These are phyloP conservation scores for Marvania coccoides DNA, from an alignment of 139 green algal genomes.

Conservation along the genomic window DNA sequence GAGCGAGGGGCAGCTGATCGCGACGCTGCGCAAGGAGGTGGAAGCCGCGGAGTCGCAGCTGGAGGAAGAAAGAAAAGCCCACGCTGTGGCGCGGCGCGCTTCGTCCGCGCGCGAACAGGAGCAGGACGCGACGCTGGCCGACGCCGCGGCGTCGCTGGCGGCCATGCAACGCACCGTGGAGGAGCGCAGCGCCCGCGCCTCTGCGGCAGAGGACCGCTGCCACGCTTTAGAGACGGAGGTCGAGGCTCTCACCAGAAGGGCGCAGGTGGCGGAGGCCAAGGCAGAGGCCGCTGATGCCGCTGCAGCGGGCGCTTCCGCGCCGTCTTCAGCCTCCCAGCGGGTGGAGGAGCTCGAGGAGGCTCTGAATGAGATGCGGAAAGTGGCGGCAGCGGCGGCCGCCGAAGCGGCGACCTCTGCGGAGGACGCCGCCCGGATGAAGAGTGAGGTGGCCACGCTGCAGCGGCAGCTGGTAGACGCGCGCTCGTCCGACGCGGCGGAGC, in stretches of 20 bases:
- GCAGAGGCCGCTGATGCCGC: not conserved
- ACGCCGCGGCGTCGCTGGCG: constrained; percentile 34
- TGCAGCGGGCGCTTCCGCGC: not conserved
- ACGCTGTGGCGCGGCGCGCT: constrained; percentile 15
- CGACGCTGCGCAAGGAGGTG: constrained; percentile 46
- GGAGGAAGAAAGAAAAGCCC: constrained; percentile 47
- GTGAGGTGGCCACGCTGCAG: constrained; percentile 22
- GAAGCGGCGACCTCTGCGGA: constrained; percentile 16
- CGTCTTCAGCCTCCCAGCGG: constrained; percentile 7
- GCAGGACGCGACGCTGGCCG: constrained; percentile 41
- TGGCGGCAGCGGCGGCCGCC: constrained; percentile 1
- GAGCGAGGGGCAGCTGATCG: constrained; percentile 29
- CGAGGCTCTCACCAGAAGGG: constrained; percentile 6
- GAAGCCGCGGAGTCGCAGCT: constrained; percentile 39
- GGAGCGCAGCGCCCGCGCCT: constrained; percentile 13
- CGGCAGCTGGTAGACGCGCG: constrained; percentile 10
- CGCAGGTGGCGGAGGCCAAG: constrained; percentile 1
- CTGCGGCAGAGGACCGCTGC: constrained; percentile 20
- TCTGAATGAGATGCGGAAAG: not conserved
- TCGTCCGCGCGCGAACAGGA: constrained; percentile 44
- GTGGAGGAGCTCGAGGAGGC: constrained; percentile 9
- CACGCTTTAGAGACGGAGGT: constrained; percentile 15
- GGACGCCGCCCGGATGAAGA: constrained; percentile 13
- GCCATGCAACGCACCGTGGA: constrained; percentile 42
- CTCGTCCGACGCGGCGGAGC: constrained; percentile 22